phyloP scores from a whole-genome alignment of 1,284 basidiomycete genomes.

The Boletus semigastroideus region DNA sequence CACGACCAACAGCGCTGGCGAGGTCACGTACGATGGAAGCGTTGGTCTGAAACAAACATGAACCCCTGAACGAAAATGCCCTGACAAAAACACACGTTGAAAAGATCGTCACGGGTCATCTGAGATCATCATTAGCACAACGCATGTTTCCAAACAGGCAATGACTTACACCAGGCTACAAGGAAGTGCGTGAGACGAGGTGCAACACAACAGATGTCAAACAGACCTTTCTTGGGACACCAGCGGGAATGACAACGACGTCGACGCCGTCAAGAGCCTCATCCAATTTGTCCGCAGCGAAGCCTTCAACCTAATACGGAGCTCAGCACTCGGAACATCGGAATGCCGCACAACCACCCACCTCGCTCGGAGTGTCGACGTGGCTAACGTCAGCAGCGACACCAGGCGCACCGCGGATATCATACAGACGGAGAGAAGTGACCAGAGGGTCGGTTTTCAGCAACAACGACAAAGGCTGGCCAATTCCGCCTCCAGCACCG shows the following conservation, averaged over 20 bases:
- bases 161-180: constrained; percentile 68
- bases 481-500: constrained; percentile 92
- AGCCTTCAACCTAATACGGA: constrained; percentile 67
- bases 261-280: constrained; percentile 83
- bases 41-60: constrained; percentile 64
- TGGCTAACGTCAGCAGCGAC: constrained; percentile 93
- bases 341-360: constrained; percentile 34
- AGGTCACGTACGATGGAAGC: constrained; percentile 97
- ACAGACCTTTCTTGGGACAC: constrained; percentile 90
- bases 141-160: constrained; percentile 13
- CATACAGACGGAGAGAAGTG: constrained; percentile 78
- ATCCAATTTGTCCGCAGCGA: constrained; percentile 81
- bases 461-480: constrained; percentile 87
- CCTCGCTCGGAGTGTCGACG: constrained; percentile 88
- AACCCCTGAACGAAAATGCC: neutral
- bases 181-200: constrained; percentile 28
- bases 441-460: constrained; percentile 87
- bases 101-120: constrained; percentile 99
- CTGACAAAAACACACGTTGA: constrained; percentile 71
- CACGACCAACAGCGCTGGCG: constrained; percentile 83
- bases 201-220: neutral
- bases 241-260: constrained; percentile 97
- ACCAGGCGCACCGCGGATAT: constrained; percentile 91
- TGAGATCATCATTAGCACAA: constrained; percentile 36
- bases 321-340: constrained; percentile 7